Conservation (phyloP, 2,329 filamentous ascomycete species). For the Aphanocladium album region DNA sequence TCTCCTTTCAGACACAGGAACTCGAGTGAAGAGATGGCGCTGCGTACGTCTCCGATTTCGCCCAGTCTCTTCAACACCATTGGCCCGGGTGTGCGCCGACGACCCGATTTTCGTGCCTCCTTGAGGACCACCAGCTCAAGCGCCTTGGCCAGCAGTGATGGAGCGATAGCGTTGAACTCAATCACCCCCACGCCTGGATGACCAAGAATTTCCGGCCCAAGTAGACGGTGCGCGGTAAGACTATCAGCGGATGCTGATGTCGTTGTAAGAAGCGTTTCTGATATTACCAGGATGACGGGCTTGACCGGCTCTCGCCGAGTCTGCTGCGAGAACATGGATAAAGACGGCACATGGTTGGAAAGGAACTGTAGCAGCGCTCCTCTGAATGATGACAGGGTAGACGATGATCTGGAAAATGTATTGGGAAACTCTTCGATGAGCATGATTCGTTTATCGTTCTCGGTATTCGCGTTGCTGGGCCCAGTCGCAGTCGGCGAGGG, state of each 20-base stretch:
- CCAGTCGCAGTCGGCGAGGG: constrained; percentile 24
- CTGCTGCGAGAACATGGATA: constrained; percentile 41
- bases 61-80: constrained; percentile 73
- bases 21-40: constrained; percentile 85
- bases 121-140: constrained; percentile 78
- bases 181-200: constrained; percentile 76
- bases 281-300: constrained; percentile 84
- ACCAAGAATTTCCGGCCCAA: constrained; percentile 79
- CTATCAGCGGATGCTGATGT: constrained; percentile 82
- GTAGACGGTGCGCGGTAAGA: constrained; percentile 83
- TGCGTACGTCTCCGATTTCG: constrained; percentile 87
- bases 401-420: constrained; percentile 62
- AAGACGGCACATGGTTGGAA: constrained; percentile 57
- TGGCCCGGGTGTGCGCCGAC: constrained; percentile 70
- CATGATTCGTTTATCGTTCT: constrained; percentile 50
- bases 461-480: constrained; percentile 16
- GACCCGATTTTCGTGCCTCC: constrained; percentile 73
- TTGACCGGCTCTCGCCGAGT: constrained; percentile 44
- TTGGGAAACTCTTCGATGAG: constrained; percentile 80
- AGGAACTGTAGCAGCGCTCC: constrained; percentile 71
- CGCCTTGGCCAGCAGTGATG: constrained; percentile 79
- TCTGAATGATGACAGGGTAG: constrained; percentile 65
- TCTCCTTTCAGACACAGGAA: constrained; percentile 86
- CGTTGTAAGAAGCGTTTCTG: constrained; percentile 82
- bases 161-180: constrained; percentile 89